A percentile compares a stretch with the other conserved stretches of the same genome.
Conservation (phyloP, 2,329 filamentous ascomycete genomes). For the Fusarium vanettenii region DNA sequence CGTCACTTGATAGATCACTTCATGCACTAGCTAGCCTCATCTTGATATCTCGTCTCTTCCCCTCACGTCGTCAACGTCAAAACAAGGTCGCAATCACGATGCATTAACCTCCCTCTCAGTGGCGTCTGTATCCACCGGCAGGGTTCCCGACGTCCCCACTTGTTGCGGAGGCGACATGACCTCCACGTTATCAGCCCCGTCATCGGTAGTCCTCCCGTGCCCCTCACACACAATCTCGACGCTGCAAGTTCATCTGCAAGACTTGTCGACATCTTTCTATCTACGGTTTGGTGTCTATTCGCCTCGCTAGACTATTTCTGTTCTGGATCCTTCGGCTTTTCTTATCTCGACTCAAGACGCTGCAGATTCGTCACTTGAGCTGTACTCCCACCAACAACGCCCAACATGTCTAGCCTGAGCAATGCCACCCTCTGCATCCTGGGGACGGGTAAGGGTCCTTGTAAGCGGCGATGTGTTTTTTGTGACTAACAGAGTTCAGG, state of each 20-base stretch:
- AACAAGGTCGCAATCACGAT: background rate
- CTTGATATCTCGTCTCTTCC: background rate
- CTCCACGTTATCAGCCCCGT: slow-evolving; percentile 10
- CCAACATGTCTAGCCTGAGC: slow-evolving; percentile 28
- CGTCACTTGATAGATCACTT: background rate
- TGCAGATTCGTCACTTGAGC: background rate
- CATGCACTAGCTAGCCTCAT: background rate
- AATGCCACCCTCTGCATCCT: slow-evolving; percentile 42
- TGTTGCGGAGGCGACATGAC: slow-evolving; percentile 2
- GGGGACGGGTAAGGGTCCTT: slow-evolving; percentile 30
- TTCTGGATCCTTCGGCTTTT: background rate
- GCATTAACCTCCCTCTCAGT: background rate
- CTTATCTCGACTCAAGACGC: background rate
- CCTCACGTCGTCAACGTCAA: background rate
- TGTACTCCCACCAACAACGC: background rate
- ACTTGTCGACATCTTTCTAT: slow-evolving; percentile 26
- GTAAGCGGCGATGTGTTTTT: accelerated
- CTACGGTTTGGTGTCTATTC: slow-evolving; percentile 21
- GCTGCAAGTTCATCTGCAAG: slow-evolving; percentile 21
- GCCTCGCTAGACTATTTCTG: background rate
- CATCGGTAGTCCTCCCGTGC: slow-evolving; percentile 29
- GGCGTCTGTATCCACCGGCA: slow-evolving; percentile 9
- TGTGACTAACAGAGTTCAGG: slow-evolving; percentile 24
- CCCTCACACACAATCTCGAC: slow-evolving; percentile 3
- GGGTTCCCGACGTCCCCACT: slow-evolving; percentile 15